These are phyloP conservation scores for Pilobolus umbonatus DNA, from an alignment of 192 early-diverging fungal species.

Conservation along the genomic window DNA sequence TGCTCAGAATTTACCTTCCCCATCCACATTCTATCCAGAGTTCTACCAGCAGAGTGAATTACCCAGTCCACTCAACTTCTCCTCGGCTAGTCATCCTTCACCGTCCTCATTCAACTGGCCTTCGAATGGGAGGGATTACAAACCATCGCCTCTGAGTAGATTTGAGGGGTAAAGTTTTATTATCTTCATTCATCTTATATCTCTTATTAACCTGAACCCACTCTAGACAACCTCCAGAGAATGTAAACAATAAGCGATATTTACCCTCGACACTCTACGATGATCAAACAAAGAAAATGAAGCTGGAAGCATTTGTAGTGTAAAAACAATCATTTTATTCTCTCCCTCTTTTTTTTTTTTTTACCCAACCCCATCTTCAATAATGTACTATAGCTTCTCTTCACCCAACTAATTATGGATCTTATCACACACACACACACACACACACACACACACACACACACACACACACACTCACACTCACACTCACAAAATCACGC, in stretches of 20 bases:
- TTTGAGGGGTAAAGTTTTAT: neutral
- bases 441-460: no score
- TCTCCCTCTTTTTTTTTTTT: neutral
- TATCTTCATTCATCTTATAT: neutral
- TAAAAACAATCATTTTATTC: neutral
- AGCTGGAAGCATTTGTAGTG: slow-evolving; percentile 1
- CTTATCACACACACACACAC: no score
- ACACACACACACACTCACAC: no score
- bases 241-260: neutral
- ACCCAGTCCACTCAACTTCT: slow-evolving; percentile 73
- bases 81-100: slow-evolving; percentile 62
- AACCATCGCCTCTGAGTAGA: slow-evolving; percentile 10
- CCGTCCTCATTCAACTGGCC: slow-evolving; percentile 16
- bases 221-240: neutral
- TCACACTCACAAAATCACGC: no score
- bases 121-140: slow-evolving; percentile 9
- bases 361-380: neutral
- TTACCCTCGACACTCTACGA: neutral
- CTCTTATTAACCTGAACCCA: no score
- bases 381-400: no score
- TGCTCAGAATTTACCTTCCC: slow-evolving; percentile 68
- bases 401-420: no score
- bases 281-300: slow-evolving; percentile 1
- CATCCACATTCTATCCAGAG: slow-evolving; percentile 72
- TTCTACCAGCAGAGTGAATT: slow-evolving; percentile 68